Base-by-base conservation (phyloP, 768 basidiomycete genomes). In the Rhodotorula kratochvilovae region DNA sequence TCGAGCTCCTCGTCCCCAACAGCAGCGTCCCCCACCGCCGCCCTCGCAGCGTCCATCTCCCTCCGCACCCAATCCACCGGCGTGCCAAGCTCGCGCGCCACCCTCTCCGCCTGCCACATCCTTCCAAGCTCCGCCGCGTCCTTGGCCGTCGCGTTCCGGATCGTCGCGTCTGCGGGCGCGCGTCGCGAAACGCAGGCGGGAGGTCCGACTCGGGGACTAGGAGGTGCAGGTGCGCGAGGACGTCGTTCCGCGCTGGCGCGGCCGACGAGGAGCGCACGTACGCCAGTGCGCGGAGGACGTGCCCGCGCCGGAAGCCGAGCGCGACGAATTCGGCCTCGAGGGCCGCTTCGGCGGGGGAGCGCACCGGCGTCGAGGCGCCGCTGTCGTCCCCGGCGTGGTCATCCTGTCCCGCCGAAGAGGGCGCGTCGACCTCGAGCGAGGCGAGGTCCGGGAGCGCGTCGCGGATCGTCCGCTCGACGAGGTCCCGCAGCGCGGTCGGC, bases 131-230 rank as follows among this genome's bases (percentile, higher is more conserved):
- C 70, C 1, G 50, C 66, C 10, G 43, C 51, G 42, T 70, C 74
- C 21, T 67, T 51, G 16, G 50, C 57, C 59, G 70, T 72, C 29
- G 71, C 71, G 31, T 75, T 73, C 17, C 74, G 54, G 35, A 75
- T 71, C 25, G 62, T 74, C 21, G 76, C 67, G 55, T 76, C 73
- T 1, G 76, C 72, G 5, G 72, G 23, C 61, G 53, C 7, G 63
- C 42, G 6, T 55, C 29, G 29, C 78, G 72, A 70, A 81, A 81
- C 35, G 79, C 63, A 15, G 64, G 61, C 0, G 94, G 94, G 10
- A 96, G 84, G 76, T 95, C 92, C 67, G 90, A 88, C 81, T 97
- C 93, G 0, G 92, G 89, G 11, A 90, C 78, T 76, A 90, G 86
- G 31, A 95, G 83, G 56, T 95, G 84, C 5, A 96, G 84, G 81